phyloP scores from a whole-genome alignment of 768 basidiomycete genomes.

The Russula emetica region DNA sequence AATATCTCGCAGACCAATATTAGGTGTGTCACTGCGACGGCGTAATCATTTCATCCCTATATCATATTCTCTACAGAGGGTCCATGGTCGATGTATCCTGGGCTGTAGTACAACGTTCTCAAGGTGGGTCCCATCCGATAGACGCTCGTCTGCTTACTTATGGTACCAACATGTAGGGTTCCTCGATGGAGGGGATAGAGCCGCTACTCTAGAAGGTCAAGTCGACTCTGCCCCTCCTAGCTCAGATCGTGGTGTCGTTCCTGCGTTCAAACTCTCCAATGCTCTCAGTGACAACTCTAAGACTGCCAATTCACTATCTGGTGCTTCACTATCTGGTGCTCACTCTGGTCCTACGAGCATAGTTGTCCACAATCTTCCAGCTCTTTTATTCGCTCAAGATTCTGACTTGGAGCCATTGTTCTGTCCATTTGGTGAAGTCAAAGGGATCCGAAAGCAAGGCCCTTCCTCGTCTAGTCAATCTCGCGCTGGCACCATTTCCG shows the following conservation, averaged over 20 bases:
- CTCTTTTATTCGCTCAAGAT: constrained; percentile 59
- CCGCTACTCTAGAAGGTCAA: constrained; percentile 53
- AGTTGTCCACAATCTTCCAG: constrained; percentile 62
- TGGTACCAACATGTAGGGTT: constrained; percentile 47
- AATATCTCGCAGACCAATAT: constrained; percentile 63
- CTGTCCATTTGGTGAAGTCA: constrained; percentile 65
- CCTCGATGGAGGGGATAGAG: constrained; percentile 76
- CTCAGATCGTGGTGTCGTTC: constrained; percentile 31
- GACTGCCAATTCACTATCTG: constrained; percentile 7
- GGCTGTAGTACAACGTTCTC: constrained; percentile 84
- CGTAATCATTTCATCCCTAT: not conserved
- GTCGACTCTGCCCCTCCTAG: constrained; percentile 34
- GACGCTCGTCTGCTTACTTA: constrained; percentile 13
- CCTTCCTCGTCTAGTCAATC: constrained; percentile 32
- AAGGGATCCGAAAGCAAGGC: constrained; percentile 52
- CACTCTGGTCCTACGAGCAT: constrained; percentile 35
- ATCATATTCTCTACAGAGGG: constrained; percentile 43
- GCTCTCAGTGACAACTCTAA: constrained; percentile 16
- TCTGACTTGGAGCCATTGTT: constrained; percentile 70
- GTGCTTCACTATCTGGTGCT: constrained; percentile 6
- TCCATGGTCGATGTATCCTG: constrained; percentile 78
- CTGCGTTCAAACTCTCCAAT: constrained; percentile 29
- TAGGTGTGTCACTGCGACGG: constrained; percentile 45
- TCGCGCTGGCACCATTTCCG: constrained; percentile 45
- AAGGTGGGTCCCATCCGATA: constrained; percentile 44